Evolutionary conservation across 768 basidiomycete species (phyloP).

Genomic region (Collybia mongolica): DNA sequence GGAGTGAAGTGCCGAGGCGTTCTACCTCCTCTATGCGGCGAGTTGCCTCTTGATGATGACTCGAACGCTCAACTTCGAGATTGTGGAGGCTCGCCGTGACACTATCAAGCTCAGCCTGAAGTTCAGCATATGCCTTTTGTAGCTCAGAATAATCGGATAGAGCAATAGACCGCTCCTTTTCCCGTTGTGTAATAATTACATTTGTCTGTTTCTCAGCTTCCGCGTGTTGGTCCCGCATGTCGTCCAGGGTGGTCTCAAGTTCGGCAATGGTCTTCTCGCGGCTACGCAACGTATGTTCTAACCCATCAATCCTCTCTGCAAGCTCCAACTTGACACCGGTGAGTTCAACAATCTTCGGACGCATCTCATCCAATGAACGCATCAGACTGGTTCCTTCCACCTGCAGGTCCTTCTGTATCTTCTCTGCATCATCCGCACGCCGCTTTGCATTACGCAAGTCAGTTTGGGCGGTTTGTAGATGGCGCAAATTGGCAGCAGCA

Average conservation of each 20-base stretch:
- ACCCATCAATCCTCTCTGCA: constrained; percentile 56
- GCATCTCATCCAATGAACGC: constrained; percentile 83
- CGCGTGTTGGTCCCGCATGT: constrained; percentile 50
- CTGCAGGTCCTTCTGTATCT: constrained; percentile 69
- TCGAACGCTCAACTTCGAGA: constrained; percentile 66
- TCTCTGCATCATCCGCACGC: constrained; percentile 75
- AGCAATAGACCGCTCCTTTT: constrained; percentile 50
- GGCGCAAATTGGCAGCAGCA: constrained; percentile 49
- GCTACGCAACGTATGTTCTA: constrained; percentile 53
- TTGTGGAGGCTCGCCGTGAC: constrained; percentile 51
- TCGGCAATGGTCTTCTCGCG: constrained; percentile 59
- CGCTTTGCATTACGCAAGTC: constrained; percentile 64
- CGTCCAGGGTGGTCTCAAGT: constrained; percentile 59
- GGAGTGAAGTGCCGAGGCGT: constrained; percentile 41
- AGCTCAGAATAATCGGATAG: constrained; percentile 55
- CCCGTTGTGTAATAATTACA: constrained; percentile 41
- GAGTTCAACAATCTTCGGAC: constrained; percentile 80
- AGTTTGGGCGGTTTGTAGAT: constrained; percentile 59
- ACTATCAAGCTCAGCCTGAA: constrained; percentile 61
- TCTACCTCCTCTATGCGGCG: constrained; percentile 60
- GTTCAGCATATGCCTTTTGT: constrained; percentile 57
- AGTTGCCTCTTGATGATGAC: constrained; percentile 53
- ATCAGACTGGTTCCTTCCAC: constrained; percentile 75
- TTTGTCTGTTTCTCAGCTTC: constrained; percentile 42
- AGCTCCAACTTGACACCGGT: constrained; percentile 71